Evolutionary conservation across 371 early-diverging fungal species (phyloP), one percentile per base, ranked within the genome.

Genomic region (Encephalitozoon intestinalis): DNA sequence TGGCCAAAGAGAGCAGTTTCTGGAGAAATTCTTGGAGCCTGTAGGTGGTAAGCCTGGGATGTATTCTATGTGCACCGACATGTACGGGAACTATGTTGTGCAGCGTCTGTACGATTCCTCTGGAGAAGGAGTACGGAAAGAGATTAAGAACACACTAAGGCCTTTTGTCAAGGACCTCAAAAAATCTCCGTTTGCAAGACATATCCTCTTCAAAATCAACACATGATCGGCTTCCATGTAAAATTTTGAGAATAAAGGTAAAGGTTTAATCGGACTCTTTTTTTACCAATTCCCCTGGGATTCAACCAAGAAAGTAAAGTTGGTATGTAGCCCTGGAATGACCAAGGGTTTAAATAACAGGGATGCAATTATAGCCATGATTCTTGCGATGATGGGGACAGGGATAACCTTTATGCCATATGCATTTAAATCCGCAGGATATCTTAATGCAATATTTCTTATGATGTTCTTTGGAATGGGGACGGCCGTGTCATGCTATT

Each of bases 1-100:
- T 2, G 51, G 44, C 1, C 75, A 77, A 46, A 63, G 73, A 30
- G 44, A 64, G 18, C 40, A 30, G 34, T 81, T 81, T 70, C 39
- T 81, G n/a, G 30, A 40, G 15, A 63, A 76, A 31, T 80, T 80
- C 50, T 40, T 67, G 28, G 63, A 69, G 53, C 31, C 43, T 40
- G 51, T 39, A 8, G 67, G 63, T 6, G 88, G 90, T 0, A 89
- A 89, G 46, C 91, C 92, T 34, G 82, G 92, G 77, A 88, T 94
- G 63, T 84, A 89, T 12, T 92, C 93, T 92, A 95, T 97, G 93
- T 67, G 78, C 26, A 93, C 91, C 84, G 97, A 97, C 86, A 96
- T 95, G 87, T 97, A 92, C 84, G 98, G 96, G 67, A 97, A 97
- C 85, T 99, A 99, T 85, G 99, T 99, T 12, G 92, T 99, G 40